Evolutionary conservation across 2,329 filamentous ascomycete genomes (phyloP).

Genomic region (Paraconiothyrium sp.): DNA sequence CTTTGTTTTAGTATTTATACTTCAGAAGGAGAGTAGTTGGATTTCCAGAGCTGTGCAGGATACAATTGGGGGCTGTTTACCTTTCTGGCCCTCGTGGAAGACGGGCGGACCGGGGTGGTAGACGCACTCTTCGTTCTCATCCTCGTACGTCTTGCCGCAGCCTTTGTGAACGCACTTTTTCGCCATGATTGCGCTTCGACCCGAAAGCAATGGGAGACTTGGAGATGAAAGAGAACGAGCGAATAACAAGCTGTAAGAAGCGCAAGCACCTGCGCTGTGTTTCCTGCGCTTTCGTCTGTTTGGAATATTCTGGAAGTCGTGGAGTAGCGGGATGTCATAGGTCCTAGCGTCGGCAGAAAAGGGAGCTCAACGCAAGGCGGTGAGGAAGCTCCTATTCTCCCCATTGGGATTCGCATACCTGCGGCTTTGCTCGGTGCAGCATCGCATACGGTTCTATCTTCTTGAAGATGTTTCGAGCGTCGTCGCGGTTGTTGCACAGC

Average conservation of each 20-base stretch:
- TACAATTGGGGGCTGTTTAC: slow-evolving; percentile 57
- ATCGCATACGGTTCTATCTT: neutral
- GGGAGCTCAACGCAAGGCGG: slow-evolving; percentile 32
- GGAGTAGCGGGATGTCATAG: slow-evolving; percentile 36
- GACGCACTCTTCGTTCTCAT: slow-evolving; percentile 82
- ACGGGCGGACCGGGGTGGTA: slow-evolving; percentile 92
- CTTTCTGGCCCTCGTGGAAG: slow-evolving; percentile 99
- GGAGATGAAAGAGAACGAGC: slow-evolving; percentile 14
- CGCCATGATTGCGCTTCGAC: slow-evolving; percentile 61
- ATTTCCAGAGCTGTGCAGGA: neutral
- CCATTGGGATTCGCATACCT: slow-evolving; percentile 10
- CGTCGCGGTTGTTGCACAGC: slow-evolving; percentile 47
- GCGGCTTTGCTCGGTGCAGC: slow-evolving; percentile 3
- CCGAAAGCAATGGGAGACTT: neutral
- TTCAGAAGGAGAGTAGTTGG: neutral
- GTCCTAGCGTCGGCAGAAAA: slow-evolving; percentile 35
- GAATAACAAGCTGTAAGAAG: slow-evolving; percentile 17
- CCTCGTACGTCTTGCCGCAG: slow-evolving; percentile 87
- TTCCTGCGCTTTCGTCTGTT: slow-evolving; percentile 26
- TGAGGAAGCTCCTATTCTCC: slow-evolving; percentile 18
- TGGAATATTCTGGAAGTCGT: slow-evolving; percentile 50
- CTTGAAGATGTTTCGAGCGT: slow-evolving; percentile 42
- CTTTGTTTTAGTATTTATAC: slow-evolving; percentile 20
- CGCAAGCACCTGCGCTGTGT: slow-evolving; percentile 21
- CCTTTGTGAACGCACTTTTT: slow-evolving; percentile 96